phyloP scores from a whole-genome alignment of 2,329 filamentous ascomycete genomes.

The Hymenoscyphus linearis region DNA sequence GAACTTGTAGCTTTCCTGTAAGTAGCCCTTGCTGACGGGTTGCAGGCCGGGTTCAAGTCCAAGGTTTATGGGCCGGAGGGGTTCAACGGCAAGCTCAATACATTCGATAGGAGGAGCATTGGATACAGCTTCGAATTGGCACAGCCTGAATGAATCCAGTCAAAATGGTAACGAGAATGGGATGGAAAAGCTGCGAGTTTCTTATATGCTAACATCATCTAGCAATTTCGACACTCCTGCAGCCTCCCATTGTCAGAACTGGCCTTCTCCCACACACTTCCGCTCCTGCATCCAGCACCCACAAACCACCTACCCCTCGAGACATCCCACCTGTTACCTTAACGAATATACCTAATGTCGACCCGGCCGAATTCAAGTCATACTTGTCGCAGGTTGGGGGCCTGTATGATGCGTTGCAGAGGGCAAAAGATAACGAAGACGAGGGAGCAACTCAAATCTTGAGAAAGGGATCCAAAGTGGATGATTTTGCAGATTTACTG shows the following conservation, averaged over 20 bases:
- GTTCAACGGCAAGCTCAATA: constrained; percentile 77
- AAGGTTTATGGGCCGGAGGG: constrained; percentile 55
- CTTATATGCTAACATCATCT: constrained; percentile 84
- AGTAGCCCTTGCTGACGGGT: constrained; percentile 35
- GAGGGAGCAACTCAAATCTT: constrained; percentile 42
- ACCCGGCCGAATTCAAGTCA: constrained; percentile 71
- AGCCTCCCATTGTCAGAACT: constrained; percentile 83
- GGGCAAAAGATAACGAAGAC: constrained; percentile 73
- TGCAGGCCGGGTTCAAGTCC: constrained; percentile 28
- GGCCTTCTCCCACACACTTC: constrained; percentile 76
- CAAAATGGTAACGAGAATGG: constrained; percentile 77
- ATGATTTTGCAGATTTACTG: constrained; percentile 38
- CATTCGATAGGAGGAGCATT: constrained; percentile 81
- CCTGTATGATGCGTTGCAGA: constrained; percentile 82
- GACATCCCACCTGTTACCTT: constrained; percentile 93
- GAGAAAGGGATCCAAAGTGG: constrained; percentile 32
- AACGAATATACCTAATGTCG: constrained; percentile 80
- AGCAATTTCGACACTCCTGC: constrained; percentile 92
- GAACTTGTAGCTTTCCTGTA: constrained; percentile 1
- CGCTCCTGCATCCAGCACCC: constrained; percentile 61
- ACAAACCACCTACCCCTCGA: constrained; percentile 75
- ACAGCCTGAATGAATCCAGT: constrained; percentile 64
- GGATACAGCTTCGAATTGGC: constrained; percentile 57
- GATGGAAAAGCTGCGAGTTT: constrained; percentile 43
- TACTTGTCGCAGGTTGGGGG: constrained; percentile 83